These are phyloP conservation scores for Rosa rugosa DNA, from an alignment of 306 rosid species.

Conservation along the genomic window DNA sequence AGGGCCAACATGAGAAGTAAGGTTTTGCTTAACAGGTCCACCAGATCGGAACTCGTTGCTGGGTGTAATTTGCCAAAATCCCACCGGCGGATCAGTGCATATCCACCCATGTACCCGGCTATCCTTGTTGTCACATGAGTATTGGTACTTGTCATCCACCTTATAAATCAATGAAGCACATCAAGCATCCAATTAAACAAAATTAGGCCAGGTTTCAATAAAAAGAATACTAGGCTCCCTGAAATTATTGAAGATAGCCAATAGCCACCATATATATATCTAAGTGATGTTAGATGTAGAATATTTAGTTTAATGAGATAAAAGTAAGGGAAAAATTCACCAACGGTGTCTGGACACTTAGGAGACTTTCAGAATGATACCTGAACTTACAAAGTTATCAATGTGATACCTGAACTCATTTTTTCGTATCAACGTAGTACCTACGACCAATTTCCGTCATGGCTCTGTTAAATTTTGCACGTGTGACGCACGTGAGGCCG, in stretches of 20 bases:
- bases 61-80: conserved; percentile 37
- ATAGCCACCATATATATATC: not conserved
- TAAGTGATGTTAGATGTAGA: not conserved
- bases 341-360: too few relatives aligned
- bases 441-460: too few relatives aligned
- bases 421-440: too few relatives aligned
- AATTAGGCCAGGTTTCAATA: not conserved
- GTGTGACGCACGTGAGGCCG: too few relatives aligned
- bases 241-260: not conserved
- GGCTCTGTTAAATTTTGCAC: too few relatives aligned
- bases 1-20: conserved; percentile 42
- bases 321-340: too few relatives aligned
- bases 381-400: too few relatives aligned
- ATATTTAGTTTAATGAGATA: not conserved
- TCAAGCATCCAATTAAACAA: not conserved
- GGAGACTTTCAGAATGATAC: too few relatives aligned
- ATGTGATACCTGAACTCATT: too few relatives aligned
- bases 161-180: conserved; percentile 2
- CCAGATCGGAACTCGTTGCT: conserved; percentile 39
- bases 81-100: conserved; percentile 34
- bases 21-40: conserved; percentile 39
- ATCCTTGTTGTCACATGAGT: conserved; percentile 43
- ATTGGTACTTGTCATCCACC: conserved; percentile 55
- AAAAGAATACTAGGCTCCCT: not conserved
- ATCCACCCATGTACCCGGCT: conserved; percentile 46